Percentiles rank a stretch among this genome's conserved stretches.
These are phyloP conservation scores for Aspergillus puulaauensis DNA, from an alignment of 2,329 filamentous ascomycete species.

Conservation along the genomic window DNA sequence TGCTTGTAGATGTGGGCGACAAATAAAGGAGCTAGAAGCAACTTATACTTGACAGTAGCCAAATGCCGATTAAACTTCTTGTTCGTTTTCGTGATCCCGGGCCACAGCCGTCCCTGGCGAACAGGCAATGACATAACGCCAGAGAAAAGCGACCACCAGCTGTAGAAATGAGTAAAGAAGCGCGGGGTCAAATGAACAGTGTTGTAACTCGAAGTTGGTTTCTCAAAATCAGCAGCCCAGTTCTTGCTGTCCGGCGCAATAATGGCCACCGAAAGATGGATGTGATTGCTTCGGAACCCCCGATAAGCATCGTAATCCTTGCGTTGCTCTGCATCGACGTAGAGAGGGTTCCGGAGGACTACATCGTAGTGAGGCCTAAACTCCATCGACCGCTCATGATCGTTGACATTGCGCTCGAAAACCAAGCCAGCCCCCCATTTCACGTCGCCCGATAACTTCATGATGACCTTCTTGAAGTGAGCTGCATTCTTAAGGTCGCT, in stretches of 20 bases:
- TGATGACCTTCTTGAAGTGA: conserved; percentile 96
- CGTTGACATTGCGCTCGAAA: conserved; percentile 79
- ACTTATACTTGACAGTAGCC: conserved; percentile 97
- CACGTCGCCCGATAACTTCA: conserved; percentile 97
- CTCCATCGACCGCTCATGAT: conserved; percentile 74
- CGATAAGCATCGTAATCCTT: conserved; percentile 84
- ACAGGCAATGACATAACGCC: conserved; percentile 93
- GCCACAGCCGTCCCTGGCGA: conserved; percentile 87
- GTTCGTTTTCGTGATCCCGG: conserved; percentile 89
- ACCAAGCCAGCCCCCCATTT: conserved; percentile 88
- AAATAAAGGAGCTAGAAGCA: conserved; percentile 88
- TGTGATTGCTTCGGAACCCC: conserved; percentile 95
- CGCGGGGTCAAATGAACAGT: conserved; percentile 90
- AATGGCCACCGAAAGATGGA: conserved; percentile 90
- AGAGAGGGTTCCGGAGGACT: conserved; percentile 75
- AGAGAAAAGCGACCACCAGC: conserved; percentile 96
- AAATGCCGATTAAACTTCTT: conserved; percentile 98
- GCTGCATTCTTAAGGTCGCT: conserved; percentile 69
- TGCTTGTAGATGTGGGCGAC: conserved; percentile 98
- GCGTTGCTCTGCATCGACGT: conserved; percentile 60
- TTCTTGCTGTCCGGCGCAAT: conserved; percentile 83
- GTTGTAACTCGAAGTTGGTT: conserved; percentile 88
- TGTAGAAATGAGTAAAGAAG: conserved; percentile 98
- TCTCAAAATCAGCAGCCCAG: conserved; percentile 74
- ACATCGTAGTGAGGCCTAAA: conserved; percentile 94